Base-by-base conservation (phyloP, 1,284 basidiomycete genomes). In the Tilletiopsis washingtonensis region DNA sequence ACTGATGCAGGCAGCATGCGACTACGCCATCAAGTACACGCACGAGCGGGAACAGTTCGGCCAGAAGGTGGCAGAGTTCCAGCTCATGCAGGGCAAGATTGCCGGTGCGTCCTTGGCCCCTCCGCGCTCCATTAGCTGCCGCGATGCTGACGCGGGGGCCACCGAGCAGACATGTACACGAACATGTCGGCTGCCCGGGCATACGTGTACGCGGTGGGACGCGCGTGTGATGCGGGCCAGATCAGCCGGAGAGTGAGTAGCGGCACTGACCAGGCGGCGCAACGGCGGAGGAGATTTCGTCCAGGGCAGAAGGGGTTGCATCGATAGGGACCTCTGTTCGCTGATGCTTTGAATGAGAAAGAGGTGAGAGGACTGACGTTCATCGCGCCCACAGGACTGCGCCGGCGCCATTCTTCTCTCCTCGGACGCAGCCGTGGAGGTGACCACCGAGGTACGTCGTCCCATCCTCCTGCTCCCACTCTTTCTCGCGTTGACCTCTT, bases 31-130 rank as follows among this genome's bases (percentile, higher is more conserved):
- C 2, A 83, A 86, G 65, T 96, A 96, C 71, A 81, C 90, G 6
- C 91, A 96, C 72, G 83, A 91, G 54, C 80, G 91, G 59, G 83
- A 89, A 74, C 91, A 96, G 71, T 96, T 96, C 65, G 86, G 84
- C 37, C 80, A 83, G 63, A 82, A 84, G 3, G 79, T 96, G 43
- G 91, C 85, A n/a, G 84, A 85, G 29, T 94, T 96, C 78, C 91
- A 96, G 74, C 75, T 94, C 47, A 91, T 96, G 84, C 91, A 96
- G 81, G 91, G 88, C 81, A 75, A 77, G 64, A 69, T 77, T 51
- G 77, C 78, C 17, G 26, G 40, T 56, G 24, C 15, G 45, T 36
- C 9, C n/a, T n/a, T n/a, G n/a, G n/a, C n/a, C n/a, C n/a, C 17
- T 36, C 25, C 19, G 26, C 24, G 44, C 23, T 3, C 37, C 26